Percentiles rank a stretch among this genome's conserved stretches.
These are phyloP conservation scores for Boechera divaricarpa DNA, from an alignment of 345 rosid genomes.

Conservation along the genomic window DNA sequence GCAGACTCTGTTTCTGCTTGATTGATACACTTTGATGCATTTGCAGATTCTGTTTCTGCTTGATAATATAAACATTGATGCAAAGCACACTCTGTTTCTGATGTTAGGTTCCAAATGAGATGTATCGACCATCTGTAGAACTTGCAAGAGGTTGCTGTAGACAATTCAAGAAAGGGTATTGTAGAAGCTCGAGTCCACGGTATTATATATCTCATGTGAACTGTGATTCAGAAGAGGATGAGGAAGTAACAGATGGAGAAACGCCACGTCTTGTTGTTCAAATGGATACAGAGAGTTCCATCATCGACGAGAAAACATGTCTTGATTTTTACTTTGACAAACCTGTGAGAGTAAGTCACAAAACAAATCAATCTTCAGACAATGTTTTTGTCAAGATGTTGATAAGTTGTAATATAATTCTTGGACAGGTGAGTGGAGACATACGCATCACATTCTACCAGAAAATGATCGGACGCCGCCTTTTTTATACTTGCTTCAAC, in stretches of 20 bases:
- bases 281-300: slow-evolving; percentile 92
- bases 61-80: background rate
- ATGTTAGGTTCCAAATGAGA: slow-evolving; percentile 63
- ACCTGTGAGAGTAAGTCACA: slow-evolving; percentile 68
- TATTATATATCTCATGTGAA: slow-evolving; percentile 67
- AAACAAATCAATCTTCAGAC: background rate
- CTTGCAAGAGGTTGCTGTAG: slow-evolving; percentile 72
- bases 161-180: slow-evolving; percentile 63
- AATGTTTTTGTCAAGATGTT: background rate
- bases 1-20: background rate
- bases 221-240: slow-evolving; percentile 49
- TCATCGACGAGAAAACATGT: slow-evolving; percentile 81
- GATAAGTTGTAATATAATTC: background rate
- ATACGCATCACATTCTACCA: slow-evolving; percentile 81
- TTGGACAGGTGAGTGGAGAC: slow-evolving; percentile 73
- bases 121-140: slow-evolving; percentile 75
- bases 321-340: slow-evolving; percentile 76
- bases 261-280: slow-evolving; percentile 71
- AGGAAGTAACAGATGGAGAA: slow-evolving; percentile 42
- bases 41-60: background rate
- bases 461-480: slow-evolving; percentile 87
- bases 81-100: background rate
- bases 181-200: slow-evolving; percentile 59
- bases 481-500: slow-evolving; percentile 89
- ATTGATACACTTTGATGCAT: background rate